These are phyloP conservation scores for Brassica hybrid DNA, from an alignment of 441 rosid species.

Conservation along the genomic window DNA sequence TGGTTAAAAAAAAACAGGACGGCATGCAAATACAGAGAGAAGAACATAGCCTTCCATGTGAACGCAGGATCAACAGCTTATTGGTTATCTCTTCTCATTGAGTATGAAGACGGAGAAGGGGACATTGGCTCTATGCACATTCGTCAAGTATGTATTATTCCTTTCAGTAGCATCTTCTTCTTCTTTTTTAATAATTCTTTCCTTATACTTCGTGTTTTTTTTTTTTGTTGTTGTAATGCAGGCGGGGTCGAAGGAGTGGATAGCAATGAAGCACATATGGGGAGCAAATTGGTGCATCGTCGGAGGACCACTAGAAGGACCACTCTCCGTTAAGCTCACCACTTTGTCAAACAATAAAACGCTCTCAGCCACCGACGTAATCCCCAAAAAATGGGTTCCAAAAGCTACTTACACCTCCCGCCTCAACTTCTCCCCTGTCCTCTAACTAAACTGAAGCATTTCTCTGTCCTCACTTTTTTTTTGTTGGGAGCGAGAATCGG, in stretches of 20 bases:
- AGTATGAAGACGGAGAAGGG: conserved; percentile 95
- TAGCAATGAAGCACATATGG: conserved; percentile 92
- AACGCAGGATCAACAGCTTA: conserved; percentile 87
- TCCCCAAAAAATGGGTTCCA: conserved; percentile 87
- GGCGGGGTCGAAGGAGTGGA: conserved; percentile 76
- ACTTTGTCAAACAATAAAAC: conserved; percentile 68
- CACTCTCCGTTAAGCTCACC: conserved; percentile 87
- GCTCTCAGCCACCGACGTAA: conserved; percentile 82
- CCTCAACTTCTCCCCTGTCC: conserved; percentile 66
- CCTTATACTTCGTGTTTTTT: neutral
- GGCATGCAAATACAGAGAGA: conserved; percentile 79
- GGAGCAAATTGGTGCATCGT: conserved; percentile 88
- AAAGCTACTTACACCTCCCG: conserved; percentile 90
- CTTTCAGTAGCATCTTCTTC: neutral
- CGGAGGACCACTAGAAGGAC: conserved; percentile 80
- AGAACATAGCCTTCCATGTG: conserved; percentile 84
- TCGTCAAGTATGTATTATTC: conserved; percentile 56
- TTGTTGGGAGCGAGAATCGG: conserved; percentile 27
- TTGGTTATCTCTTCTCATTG: conserved; percentile 86
- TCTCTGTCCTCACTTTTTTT: conserved; percentile 24
- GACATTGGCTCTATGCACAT: conserved; percentile 96
- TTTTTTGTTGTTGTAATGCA: conserved; percentile 29
- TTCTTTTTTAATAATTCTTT: neutral
- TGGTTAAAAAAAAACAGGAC: conserved; percentile 55
- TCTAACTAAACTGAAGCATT: conserved; percentile 14